Percentiles rank a stretch among this genome's conserved stretches.
phyloP scores from a whole-genome alignment of 768 basidiomycete genomes.

The Trametes meyenii region DNA sequence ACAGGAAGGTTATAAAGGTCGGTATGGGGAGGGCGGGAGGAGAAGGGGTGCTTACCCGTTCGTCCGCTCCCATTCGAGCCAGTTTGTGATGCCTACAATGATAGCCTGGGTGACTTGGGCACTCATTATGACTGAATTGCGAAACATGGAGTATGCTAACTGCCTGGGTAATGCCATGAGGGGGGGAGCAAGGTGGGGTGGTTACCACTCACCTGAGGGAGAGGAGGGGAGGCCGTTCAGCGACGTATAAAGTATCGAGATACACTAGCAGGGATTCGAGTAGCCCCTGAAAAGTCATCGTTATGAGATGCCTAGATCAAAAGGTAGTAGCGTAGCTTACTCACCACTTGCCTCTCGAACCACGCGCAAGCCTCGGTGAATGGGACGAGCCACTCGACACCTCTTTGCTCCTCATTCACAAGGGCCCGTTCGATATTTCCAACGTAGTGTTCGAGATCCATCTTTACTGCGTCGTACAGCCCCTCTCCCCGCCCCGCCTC shows the following conservation, averaged over 20 bases:
- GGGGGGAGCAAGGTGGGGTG: no score
- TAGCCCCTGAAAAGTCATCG: conserved; percentile 45
- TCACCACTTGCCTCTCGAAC: conserved; percentile 68
- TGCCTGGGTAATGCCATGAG: conserved; percentile 33
- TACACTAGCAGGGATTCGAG: conserved; percentile 68
- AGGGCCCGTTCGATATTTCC: conserved; percentile 45
- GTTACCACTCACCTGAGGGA: conserved; percentile 48
- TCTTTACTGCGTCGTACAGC: conserved; percentile 58
- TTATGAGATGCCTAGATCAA: neutral
- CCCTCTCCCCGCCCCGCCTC: conserved; percentile 56
- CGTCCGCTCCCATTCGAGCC: conserved; percentile 59
- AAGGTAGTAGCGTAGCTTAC: conserved; percentile 31
- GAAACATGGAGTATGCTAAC: conserved; percentile 61
- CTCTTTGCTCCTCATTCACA: conserved; percentile 20
- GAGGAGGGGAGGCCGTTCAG: conserved; percentile 39
- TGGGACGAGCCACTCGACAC: conserved; percentile 54
- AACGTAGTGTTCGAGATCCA: conserved; percentile 63
- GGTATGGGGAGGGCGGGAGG: neutral
- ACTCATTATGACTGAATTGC: conserved; percentile 52
- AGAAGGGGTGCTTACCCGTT: conserved; percentile 36
- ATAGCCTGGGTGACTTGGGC: conserved; percentile 46
- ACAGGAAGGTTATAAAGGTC: neutral
- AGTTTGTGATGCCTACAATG: conserved; percentile 47
- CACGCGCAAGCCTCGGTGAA: conserved; percentile 61
- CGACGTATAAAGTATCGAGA: conserved; percentile 69